These are phyloP conservation scores for Cylindrotheca closterium DNA, from an alignment of 108 stramenopile genomes.

Conservation along the genomic window DNA sequence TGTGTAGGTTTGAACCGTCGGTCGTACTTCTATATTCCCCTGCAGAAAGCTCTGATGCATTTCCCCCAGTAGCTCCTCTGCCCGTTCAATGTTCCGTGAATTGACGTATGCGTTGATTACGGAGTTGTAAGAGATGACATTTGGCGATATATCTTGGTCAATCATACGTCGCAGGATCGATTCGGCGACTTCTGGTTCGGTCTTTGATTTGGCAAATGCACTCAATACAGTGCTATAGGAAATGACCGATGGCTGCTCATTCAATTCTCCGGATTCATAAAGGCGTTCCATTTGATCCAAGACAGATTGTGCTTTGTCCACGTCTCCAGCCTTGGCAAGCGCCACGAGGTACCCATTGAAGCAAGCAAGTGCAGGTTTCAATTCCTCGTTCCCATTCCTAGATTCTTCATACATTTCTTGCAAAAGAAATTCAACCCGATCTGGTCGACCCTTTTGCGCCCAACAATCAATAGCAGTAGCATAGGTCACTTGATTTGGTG, in stretches of 20 bases:
- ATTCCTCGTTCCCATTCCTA: constrained; percentile 18
- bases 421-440: constrained; percentile 28
- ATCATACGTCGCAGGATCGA: constrained; percentile 30
- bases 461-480: constrained; percentile 61
- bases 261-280: constrained; percentile 60
- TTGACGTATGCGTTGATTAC: constrained; percentile 42
- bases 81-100: constrained; percentile 19
- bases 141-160: constrained; percentile 19
- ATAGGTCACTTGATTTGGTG: constrained; percentile 62
- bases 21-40: constrained; percentile 25
- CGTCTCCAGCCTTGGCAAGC: constrained; percentile 48
- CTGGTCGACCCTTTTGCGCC: constrained; percentile 47
- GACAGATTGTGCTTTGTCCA: constrained; percentile 35
- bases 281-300: constrained; percentile 67
- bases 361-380: constrained; percentile 32
- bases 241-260: constrained; percentile 66
- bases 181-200: constrained; percentile 18
- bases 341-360: constrained; percentile 67
- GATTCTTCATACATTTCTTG: constrained; percentile 43
- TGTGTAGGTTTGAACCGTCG: constrained; percentile 30
- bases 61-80: constrained; percentile 28
- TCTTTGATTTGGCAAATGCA: constrained; percentile 59
- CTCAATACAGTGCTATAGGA: constrained; percentile 74
- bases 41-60: constrained; percentile 32
- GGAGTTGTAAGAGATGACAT: constrained; percentile 37